A percentile compares a stretch with the other conserved stretches of the same genome.
Evolutionary conservation across 1,284 basidiomycete genomes (phyloP).

Genomic region (Puccinia novopanici): DNA sequence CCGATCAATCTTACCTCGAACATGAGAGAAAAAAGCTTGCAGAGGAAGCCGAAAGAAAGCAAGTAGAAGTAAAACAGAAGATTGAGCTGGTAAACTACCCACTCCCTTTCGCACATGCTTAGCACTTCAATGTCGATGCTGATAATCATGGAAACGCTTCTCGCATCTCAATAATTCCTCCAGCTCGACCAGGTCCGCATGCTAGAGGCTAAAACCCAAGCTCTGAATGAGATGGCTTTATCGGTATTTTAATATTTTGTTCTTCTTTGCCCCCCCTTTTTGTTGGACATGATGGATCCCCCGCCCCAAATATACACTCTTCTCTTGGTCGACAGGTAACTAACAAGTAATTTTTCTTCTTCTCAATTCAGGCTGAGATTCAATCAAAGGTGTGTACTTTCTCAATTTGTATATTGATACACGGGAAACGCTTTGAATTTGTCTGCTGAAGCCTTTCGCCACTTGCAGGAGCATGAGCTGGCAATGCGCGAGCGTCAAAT

Average conservation of each 20-base stretch:
- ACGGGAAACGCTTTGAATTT: not conserved
- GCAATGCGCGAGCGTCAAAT: constrained; percentile 44
- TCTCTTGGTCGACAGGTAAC: not conserved
- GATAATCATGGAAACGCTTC: not conserved
- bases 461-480: constrained; percentile 43
- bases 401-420: not conserved
- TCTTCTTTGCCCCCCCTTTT: no score
- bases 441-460: not conserved
- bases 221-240: constrained; percentile 41
- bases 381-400: constrained; percentile 23
- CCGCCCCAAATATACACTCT: not conserved
- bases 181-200: constrained; percentile 44
- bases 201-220: constrained; percentile 47
- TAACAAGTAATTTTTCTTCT: not conserved
- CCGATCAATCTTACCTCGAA: constrained; percentile 34
- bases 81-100: constrained; percentile 32
- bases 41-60: constrained; percentile 35
- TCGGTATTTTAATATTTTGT: constrained; percentile 16
- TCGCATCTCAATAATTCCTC: not conserved
- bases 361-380: constrained; percentile 29
- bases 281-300: no score
- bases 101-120: constrained; percentile 4
- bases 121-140: not conserved
- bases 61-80: constrained; percentile 41
- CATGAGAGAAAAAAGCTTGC: constrained; percentile 19